Evolutionary conservation across 163 green algal species (phyloP), one percentile per base, ranked within the genome.

Genomic region (Scenedesmus sp.): DNA sequence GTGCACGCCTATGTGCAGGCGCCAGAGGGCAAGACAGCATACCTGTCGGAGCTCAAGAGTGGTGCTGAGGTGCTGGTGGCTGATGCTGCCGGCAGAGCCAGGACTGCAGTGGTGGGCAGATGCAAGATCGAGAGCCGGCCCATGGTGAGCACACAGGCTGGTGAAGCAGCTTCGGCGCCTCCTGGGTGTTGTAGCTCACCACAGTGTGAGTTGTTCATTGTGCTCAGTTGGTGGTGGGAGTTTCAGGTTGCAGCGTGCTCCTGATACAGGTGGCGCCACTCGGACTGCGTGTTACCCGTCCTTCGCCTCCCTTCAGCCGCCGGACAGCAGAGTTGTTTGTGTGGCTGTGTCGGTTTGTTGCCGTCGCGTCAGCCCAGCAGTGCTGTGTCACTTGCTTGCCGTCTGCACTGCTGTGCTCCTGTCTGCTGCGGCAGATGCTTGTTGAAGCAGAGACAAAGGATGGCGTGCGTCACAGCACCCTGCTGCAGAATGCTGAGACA

Each of bases 401-500:
- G 22, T n/a, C 56, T 61, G 51, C 51, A 56, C 13, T 61, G 51
- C 51, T 70, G 22, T 70, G 22, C 56, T 70, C 56, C 51, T 83
- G 76, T 33, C 43, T 83, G 40, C 37, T n/a, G n/a, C n/a, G n/a
- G 85, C 94, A 97, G 95, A 92, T 97, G 33, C 83, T 98, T 78
- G 93, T 98, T 26, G 93, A 97, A 82, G 93, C 94, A 2, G 89
- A 93, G 73, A 96, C 93, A 18, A 51, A 56, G 10, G 94, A 96
- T 44, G 96, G 95, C 24, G 78, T 91, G 16, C 78, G 35, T 18
- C 93, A 96, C 94, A 96, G 94, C 84, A 90, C 96, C 1, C 87
- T 99, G 56, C 93, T 99, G 81, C 97, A 99, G 88, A 99, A 99
- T 88, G 97, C 97, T 20, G 97, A 99, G 93, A 99, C 97, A 9